These are phyloP conservation scores for Aspergillus fructus DNA, from an alignment of 2,329 filamentous ascomycete genomes.

Conservation along the genomic window DNA sequence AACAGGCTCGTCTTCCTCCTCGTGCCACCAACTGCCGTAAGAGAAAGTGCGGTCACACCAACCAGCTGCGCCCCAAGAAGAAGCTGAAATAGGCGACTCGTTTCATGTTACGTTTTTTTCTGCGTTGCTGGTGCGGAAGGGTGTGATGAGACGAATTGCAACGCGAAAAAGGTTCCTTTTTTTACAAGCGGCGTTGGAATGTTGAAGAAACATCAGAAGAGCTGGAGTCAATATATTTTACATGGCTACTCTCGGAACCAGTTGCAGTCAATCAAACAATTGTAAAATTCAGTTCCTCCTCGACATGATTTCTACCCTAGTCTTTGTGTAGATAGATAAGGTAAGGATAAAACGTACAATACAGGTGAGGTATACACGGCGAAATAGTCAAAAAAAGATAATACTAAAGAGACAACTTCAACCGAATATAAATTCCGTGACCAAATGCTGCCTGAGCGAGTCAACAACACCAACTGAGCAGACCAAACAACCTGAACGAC, in stretches of 20 bases:
- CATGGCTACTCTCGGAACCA: slow-evolving; percentile 35
- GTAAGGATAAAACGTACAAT: slow-evolving; percentile 10
- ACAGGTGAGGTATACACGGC: slow-evolving; percentile 13
- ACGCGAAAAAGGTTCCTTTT: slow-evolving; percentile 29
- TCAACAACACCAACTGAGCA: slow-evolving; percentile 7
- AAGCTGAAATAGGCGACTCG: slow-evolving; percentile 79
- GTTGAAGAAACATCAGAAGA: slow-evolving; percentile 34
- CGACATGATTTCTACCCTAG: neutral
- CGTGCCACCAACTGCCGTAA: slow-evolving; percentile 99
- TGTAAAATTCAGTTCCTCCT: slow-evolving; percentile 34
- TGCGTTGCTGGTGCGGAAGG: slow-evolving; percentile 37
- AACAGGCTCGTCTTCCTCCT: slow-evolving; percentile 77
- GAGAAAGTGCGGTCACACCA: slow-evolving; percentile 99
- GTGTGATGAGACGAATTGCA: slow-evolving; percentile 34
- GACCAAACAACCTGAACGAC: neutral
- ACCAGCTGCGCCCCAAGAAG: slow-evolving; percentile 99
- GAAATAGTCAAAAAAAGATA: neutral
- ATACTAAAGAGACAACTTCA: neutral
- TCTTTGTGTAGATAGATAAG: slow-evolving; percentile 3
- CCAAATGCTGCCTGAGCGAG: slow-evolving; percentile 24
- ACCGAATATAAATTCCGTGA: neutral
- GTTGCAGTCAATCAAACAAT: slow-evolving; percentile 39
- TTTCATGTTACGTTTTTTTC: slow-evolving; percentile 47
- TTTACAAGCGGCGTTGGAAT: slow-evolving; percentile 40
- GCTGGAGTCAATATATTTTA: slow-evolving; percentile 30